Base-by-base conservation (phyloP, 352 stramenopile species). In the Phytophthora pluvialis region DNA sequence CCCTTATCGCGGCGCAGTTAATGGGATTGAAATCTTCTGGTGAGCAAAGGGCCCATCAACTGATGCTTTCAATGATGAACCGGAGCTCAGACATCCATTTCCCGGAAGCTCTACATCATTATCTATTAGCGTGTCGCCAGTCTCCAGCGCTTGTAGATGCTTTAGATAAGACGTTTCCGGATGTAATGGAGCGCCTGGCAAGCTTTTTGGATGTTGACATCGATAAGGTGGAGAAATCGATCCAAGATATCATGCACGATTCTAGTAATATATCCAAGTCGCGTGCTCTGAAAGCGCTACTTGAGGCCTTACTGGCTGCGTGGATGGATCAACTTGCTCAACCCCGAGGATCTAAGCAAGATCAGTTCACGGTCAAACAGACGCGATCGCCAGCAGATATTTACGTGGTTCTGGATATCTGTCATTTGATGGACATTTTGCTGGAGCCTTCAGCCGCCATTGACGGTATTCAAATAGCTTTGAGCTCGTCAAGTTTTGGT, bases 361-460 rank as follows among this genome's bases (percentile, higher is more conserved):
- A 55, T 13, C 33, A 62, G 9, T 13, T 33, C 18, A 39, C 26
- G 25, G 29, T 64, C 5, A 33, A 47, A 38, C 3, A 5, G 8
- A n/a, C 18, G 10, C 54, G 6, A 26, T 42, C 15, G 16, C 7
- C 36, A 6, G 56, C 44, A 42, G 35, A 88, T 49, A 64, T 88
- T 40, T 84, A 70, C 59, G 45, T 81, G 25, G 74, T 50, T n/a
- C 18, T 88, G 25, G 72, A 72, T 48, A 73, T 88, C 39, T 83
- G 75, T 13, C 58, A 80, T 38, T 72, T 88, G 46, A 82, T 86
- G 79, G 47, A 55, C 18, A 43, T 70, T 8, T 67, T 82, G 31
- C 11, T 83, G 40, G 63, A 77, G 13, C 56, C 67, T 13, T 75
- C 70, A 1, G 62, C 60, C 5, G 79, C 72, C 3, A 73, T 88